Percentiles rank a stretch among this genome's conserved stretches.
Conservation (phyloP, 108 stramenopile genomes). For the Conticribra weissflogii region DNA sequence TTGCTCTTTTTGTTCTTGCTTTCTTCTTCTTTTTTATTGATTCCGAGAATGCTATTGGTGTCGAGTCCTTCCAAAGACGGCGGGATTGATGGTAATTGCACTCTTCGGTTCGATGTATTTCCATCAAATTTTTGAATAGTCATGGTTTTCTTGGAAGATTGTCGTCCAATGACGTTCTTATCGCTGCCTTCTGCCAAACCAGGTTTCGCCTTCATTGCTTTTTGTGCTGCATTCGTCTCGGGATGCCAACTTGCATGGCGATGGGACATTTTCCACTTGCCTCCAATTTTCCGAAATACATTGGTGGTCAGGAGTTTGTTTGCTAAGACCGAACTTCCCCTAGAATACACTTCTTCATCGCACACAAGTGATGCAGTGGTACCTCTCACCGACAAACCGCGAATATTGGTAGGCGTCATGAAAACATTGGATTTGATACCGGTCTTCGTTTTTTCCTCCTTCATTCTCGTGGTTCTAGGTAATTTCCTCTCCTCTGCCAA, state of each 20-base stretch:
- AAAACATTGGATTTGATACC: slow-evolving; percentile 16
- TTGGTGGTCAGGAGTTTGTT: slow-evolving; percentile 79
- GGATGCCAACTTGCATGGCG: slow-evolving; percentile 88
- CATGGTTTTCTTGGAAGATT: slow-evolving; percentile 12
- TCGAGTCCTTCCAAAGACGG: slow-evolving; percentile 41
- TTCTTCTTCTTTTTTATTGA: slow-evolving; percentile 24
- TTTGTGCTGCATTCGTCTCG: slow-evolving; percentile 70
- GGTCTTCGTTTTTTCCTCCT: neutral
- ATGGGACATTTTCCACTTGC: slow-evolving; percentile 81
- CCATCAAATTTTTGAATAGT: slow-evolving; percentile 28
- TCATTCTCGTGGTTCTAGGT: neutral
- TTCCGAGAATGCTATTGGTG: slow-evolving; percentile 41
- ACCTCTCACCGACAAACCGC: slow-evolving; percentile 68
- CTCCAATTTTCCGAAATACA: slow-evolving; percentile 82
- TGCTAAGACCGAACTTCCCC: slow-evolving; percentile 55
- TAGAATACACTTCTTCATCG: slow-evolving; percentile 77
- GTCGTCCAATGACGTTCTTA: slow-evolving; percentile 6
- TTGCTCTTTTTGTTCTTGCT: slow-evolving; percentile 23
- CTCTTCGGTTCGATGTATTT: slow-evolving; percentile 33
- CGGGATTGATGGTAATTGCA: slow-evolving; percentile 15
- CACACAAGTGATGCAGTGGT: slow-evolving; percentile 81
- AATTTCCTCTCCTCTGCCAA: neutral
- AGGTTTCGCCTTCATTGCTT: slow-evolving; percentile 53
- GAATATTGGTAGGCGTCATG: slow-evolving; percentile 78
- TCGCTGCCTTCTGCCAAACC: slow-evolving; percentile 31